phyloP scores from a whole-genome alignment of 169 alveolate genomes.

The Toxoplasma gondii region DNA sequence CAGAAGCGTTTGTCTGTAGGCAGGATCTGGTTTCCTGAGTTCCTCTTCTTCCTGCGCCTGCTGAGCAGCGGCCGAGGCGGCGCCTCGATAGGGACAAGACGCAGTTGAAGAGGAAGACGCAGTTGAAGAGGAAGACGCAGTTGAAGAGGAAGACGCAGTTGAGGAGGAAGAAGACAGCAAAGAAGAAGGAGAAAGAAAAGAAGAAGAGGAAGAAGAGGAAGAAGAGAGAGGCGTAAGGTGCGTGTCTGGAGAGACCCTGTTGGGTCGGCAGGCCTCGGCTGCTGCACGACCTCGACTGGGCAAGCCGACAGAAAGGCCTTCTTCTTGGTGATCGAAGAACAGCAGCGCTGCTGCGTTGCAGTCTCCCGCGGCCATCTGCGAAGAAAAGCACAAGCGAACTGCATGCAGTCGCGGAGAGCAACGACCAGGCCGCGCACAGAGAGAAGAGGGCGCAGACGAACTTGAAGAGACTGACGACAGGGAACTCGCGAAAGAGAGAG shows the following conservation, averaged over 20 bases:
- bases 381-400: background rate
- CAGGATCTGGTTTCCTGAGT: background rate
- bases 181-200: too few relatives aligned
- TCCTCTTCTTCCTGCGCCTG: background rate
- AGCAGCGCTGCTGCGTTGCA: slow-evolving; percentile 21
- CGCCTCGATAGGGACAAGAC: background rate
- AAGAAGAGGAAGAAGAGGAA: too few relatives aligned
- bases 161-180: too few relatives aligned
- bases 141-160: background rate
- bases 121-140: background rate
- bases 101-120: background rate
- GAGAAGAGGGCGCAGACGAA: too few relatives aligned
- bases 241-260: background rate
- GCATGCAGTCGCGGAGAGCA: background rate
- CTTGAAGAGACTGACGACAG: too few relatives aligned
- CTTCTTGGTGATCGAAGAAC: slow-evolving; percentile 1
- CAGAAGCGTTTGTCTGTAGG: background rate
- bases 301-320: background rate
- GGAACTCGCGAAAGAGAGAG: too few relatives aligned
- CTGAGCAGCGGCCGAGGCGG: background rate
- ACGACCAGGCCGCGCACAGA: too few relatives aligned
- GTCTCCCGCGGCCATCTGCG: slow-evolving; percentile 11
- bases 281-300: background rate
- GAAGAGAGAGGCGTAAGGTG: too few relatives aligned
- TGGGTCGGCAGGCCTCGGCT: background rate